Percentiles rank a stretch among this genome's conserved stretches.
Evolutionary conservation across 1,284 basidiomycete genomes (phyloP).

Genomic region (Heterobasidion irregulare): DNA sequence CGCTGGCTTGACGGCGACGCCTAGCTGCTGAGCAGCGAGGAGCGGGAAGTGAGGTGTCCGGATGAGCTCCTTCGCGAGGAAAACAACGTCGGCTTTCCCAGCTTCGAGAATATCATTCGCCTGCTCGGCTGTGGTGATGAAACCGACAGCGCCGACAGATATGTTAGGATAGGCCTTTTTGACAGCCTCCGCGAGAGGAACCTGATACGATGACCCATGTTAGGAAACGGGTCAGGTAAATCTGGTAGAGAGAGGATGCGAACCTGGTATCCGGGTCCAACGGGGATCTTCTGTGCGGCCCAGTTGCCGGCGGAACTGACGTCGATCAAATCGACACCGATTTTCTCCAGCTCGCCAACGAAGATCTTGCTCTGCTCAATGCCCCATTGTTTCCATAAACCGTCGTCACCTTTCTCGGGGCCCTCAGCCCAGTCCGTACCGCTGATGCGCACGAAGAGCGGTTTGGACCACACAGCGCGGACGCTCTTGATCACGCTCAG

Average conservation of each 20-base stretch:
- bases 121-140: conserved; percentile 58
- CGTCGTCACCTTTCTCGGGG: conserved; percentile 49
- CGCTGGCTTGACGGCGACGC: conserved; percentile 50
- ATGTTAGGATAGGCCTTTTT: conserved; percentile 55
- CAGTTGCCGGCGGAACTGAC: conserved; percentile 66
- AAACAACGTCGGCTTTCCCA: conserved; percentile 62
- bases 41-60: conserved; percentile 51
- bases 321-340: conserved; percentile 71
- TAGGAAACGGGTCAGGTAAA: neutral
- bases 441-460: conserved; percentile 70
- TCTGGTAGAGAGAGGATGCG: conserved; percentile 1
- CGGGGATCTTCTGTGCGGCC: conserved; percentile 46
- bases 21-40: conserved; percentile 45
- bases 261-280: conserved; percentile 62
- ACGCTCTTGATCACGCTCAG: conserved; percentile 46
- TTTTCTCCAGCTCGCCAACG: conserved; percentile 44
- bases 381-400: conserved; percentile 64
- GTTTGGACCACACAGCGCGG: conserved; percentile 54
- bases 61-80: conserved; percentile 60
- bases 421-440: conserved; percentile 76
- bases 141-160: conserved; percentile 60
- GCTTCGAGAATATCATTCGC: conserved; percentile 61
- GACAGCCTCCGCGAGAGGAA: conserved; percentile 62
- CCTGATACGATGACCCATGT: conserved; percentile 25
- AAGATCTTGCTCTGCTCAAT: conserved; percentile 67